Conservation (phyloP, 768 basidiomycete species). For the Leccinum uliginosum region DNA sequence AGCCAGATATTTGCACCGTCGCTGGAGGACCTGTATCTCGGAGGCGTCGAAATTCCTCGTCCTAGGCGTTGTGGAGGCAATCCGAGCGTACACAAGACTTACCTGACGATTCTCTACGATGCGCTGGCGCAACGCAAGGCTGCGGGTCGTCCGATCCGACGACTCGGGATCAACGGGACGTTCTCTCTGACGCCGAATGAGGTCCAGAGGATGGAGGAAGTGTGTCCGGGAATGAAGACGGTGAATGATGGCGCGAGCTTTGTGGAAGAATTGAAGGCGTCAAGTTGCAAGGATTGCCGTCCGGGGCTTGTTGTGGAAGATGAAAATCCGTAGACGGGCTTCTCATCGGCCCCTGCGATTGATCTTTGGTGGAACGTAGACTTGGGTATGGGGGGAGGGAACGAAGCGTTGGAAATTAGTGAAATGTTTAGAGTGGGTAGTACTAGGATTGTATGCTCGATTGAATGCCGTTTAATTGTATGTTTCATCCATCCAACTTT, state of each 20-base stretch:
- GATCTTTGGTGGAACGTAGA: neutral
- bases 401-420: neutral
- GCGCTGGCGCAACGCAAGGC: neutral
- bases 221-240: neutral
- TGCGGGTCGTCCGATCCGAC: neutral
- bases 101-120: neutral
- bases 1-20: neutral
- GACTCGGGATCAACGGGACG: neutral
- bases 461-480: neutral
- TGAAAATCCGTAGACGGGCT: neutral
- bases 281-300: neutral
- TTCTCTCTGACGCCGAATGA: neutral
- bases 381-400: neutral
- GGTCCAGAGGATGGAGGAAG: neutral
- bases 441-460: neutral
- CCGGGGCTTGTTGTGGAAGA: neutral
- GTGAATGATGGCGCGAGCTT: neutral
- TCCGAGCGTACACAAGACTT: neutral
- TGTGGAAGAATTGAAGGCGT: neutral
- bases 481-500: neutral
- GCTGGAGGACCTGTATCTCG: neutral
- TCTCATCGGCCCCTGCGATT: neutral
- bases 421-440: neutral
- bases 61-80: neutral
- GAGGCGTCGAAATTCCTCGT: neutral